phyloP scores from a whole-genome alignment of 768 basidiomycete species.

The Tylopilus felleus region DNA sequence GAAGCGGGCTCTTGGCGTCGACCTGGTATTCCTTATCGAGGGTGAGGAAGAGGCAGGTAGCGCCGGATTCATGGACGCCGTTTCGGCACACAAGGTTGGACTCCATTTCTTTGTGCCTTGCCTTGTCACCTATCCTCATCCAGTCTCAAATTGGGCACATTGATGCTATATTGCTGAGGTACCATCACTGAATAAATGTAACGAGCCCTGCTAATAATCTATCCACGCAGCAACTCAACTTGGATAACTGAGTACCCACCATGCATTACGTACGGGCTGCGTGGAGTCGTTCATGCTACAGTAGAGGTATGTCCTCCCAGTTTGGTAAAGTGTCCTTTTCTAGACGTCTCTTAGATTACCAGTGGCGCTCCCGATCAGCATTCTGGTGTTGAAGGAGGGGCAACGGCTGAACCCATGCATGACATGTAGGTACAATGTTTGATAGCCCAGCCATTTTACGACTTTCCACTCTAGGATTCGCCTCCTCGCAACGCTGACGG shows the following conservation, averaged over 20 bases:
- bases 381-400: slow-evolving; percentile 93
- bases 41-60: slow-evolving; percentile 98
- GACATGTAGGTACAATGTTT: slow-evolving; percentile 63
- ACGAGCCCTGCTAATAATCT: slow-evolving; percentile 5
- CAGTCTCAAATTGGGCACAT: slow-evolving; percentile 81
- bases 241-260: slow-evolving; percentile 94
- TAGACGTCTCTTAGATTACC: slow-evolving; percentile 47
- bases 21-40: slow-evolving; percentile 88
- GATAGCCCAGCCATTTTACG: background rate
- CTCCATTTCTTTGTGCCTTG: background rate
- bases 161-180: slow-evolving; percentile 89
- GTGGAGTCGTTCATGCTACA: slow-evolving; percentile 89
- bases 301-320: slow-evolving; percentile 50
- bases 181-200: slow-evolving; percentile 2
- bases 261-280: slow-evolving; percentile 91
- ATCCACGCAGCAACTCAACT: slow-evolving; percentile 74
- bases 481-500: slow-evolving; percentile 67
- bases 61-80: slow-evolving; percentile 75
- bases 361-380: slow-evolving; percentile 80
- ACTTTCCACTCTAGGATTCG: slow-evolving; percentile 53
- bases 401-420: slow-evolving; percentile 82
- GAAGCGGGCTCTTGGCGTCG: slow-evolving; percentile 71
- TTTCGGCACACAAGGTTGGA: slow-evolving; percentile 68
- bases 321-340: background rate
- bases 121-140: slow-evolving; percentile 1